These are phyloP conservation scores for Paramecium pentaurelia DNA, from an alignment of 73 alveolate species.

Conservation along the genomic window DNA sequence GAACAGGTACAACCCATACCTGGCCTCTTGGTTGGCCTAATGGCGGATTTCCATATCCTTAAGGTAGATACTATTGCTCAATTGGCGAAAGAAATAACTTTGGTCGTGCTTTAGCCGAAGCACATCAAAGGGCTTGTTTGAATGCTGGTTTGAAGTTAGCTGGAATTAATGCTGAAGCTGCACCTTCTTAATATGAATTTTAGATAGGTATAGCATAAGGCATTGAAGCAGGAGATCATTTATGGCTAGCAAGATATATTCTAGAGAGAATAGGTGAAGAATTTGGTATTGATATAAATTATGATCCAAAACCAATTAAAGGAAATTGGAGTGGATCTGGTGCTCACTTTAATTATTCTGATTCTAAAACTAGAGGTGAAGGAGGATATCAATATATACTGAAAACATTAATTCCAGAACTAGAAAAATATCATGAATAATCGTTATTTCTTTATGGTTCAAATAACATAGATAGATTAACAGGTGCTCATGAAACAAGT, in stretches of 20 bases:
- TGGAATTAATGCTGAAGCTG: constrained; percentile 91
- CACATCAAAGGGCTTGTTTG: constrained; percentile 85
- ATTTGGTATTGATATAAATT: constrained; percentile 51
- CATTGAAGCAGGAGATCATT: constrained; percentile 85
- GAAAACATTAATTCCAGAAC: constrained; percentile 55
- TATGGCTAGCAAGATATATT: constrained; percentile 85
- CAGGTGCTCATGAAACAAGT: constrained; percentile 87
- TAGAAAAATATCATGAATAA: constrained; percentile 55
- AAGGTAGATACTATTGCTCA: constrained; percentile 93
- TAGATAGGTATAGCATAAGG: constrained; percentile 89
- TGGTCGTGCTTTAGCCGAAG: constrained; percentile 90
- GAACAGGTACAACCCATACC: constrained; percentile 63
- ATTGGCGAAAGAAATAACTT: constrained; percentile 80
- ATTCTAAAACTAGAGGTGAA: constrained; percentile 76
- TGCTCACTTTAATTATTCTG: constrained; percentile 87
- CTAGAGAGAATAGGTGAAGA: constrained; percentile 66
- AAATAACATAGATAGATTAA: constrained; percentile 76
- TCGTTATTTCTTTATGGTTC: constrained; percentile 75
- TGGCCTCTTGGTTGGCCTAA: constrained; percentile 84
- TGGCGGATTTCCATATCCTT: constrained; percentile 87
- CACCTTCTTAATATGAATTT: constrained; percentile 94
- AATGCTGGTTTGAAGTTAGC: constrained; percentile 86
- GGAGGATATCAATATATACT: constrained; percentile 69
- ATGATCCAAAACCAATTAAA: constrained; percentile 73
- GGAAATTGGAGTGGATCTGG: constrained; percentile 94